These are phyloP conservation scores for Agaricales sp. DNA, from an alignment of 1,284 basidiomycete genomes.

Conservation along the genomic window DNA sequence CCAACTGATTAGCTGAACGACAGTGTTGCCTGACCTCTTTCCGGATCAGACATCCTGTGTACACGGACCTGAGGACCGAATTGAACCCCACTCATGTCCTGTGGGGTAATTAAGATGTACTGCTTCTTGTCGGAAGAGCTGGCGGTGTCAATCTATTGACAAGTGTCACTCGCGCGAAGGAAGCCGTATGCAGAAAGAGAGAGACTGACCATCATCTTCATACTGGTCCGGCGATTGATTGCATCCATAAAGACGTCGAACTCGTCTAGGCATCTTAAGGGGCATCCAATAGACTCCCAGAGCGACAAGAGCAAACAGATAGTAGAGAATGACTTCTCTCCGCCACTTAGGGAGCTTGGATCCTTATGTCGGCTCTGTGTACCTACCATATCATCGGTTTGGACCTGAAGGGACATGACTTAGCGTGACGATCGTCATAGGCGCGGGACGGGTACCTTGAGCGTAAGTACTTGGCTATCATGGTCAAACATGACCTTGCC, in stretches of 20 bases:
- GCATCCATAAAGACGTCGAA: conserved; percentile 97
- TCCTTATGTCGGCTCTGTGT: conserved; percentile 65
- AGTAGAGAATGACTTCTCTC: conserved; percentile 96
- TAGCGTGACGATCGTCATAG: conserved; percentile 1
- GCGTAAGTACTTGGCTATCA: conserved; percentile 46
- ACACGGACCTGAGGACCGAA: conserved; percentile 58
- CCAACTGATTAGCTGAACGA: not conserved
- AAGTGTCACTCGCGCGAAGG: conserved; percentile 8
- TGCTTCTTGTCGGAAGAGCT: conserved; percentile 79
- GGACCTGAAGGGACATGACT: conserved; percentile 34
- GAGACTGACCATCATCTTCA: conserved; percentile 74
- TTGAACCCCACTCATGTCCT: conserved; percentile 65
- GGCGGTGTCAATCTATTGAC: conserved; percentile 72
- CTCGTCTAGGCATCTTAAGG: conserved; percentile 86
- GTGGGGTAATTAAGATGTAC: conserved; percentile 87
- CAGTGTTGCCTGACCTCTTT: conserved; percentile 38
- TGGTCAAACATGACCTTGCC: conserved; percentile 87
- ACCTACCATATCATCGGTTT: conserved; percentile 67
- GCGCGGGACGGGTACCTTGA: conserved; percentile 56
- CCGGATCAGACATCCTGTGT: conserved; percentile 74
- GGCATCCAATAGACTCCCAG: conserved; percentile 94
- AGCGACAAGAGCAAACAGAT: conserved; percentile 88
- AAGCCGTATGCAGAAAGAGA: not conserved
- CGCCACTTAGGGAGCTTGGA: conserved; percentile 78
- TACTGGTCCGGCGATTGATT: conserved; percentile 83